Percentiles rank a stretch among this genome's conserved stretches.
These are phyloP conservation scores for Pseudevernia furfuracea DNA, from an alignment of 495 filamentous ascomycete species.

Conservation along the genomic window DNA sequence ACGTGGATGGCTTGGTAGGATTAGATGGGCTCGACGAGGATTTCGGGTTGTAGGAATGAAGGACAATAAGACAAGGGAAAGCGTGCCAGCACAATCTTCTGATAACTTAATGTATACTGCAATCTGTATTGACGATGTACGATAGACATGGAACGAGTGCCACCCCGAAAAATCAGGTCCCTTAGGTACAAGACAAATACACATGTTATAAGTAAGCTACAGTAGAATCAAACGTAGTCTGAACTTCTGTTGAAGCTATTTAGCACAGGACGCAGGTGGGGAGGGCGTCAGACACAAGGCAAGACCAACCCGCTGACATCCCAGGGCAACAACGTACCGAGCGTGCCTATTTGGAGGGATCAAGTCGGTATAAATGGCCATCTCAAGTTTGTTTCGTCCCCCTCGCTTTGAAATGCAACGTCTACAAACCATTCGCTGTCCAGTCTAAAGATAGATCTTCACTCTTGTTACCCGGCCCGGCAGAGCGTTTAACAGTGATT, in stretches of 20 bases:
- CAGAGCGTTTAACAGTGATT: conserved; percentile 16
- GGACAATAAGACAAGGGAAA: not conserved
- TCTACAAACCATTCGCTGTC: conserved; percentile 1
- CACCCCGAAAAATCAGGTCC: not conserved
- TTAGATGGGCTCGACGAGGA: conserved; percentile 25
- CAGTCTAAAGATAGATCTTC: conserved; percentile 17
- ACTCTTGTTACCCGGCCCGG: conserved; percentile 16
- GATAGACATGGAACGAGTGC: not conserved
- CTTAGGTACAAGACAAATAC: not conserved
- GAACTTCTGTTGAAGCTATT: not conserved
- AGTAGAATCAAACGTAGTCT: not conserved
- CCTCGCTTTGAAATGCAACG: not conserved
- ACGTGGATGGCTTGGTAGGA: conserved; percentile 22
- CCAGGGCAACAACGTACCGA: not conserved
- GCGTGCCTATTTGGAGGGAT: not conserved
- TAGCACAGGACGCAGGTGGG: not conserved
- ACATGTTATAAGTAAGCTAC: not conserved
- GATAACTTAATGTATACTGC: not conserved
- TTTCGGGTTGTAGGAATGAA: conserved; percentile 15
- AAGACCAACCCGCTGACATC: conserved; percentile 7
- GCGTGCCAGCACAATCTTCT: not conserved
- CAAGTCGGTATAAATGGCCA: not conserved
- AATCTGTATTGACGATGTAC: not conserved
- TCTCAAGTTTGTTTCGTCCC: conserved; percentile 4
- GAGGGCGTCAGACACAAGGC: conserved; percentile 11